Base-by-base conservation (phyloP, 257 asterid genomes). In the Solanum peruvianum region DNA sequence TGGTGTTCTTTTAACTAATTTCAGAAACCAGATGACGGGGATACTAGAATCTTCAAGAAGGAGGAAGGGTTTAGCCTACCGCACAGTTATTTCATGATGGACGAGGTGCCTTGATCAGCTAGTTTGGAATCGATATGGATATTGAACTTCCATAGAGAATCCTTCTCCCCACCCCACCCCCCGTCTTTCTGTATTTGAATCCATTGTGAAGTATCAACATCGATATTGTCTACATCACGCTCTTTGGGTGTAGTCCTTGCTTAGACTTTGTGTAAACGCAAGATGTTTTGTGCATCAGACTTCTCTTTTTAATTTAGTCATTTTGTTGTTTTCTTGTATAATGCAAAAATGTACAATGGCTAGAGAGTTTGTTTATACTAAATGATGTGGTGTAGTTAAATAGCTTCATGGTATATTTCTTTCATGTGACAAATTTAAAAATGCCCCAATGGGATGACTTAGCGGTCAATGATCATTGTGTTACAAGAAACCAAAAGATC, bases 11-110 rank as follows among this genome's bases (percentile, higher is more conserved):
- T 80, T 47, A 83, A 49, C 45, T 86, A 44, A 41, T 90, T 88
- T 86, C 95, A 96, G 99, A 93, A 94, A 89, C 94, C 98, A 56
- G 99, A 96, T 70, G 98, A 94, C 13, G 98, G 94, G 84, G 98
- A 93, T 6, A 44, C 91, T 6, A 98, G 93, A 69, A 86, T 96
- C 72, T 90, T 96, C 84, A 91, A 85, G 60, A 94, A 90, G 33
- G 97, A 96, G 91, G 98, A 94, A 89, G 98, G 92, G 39, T 96
- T 96, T 88, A 91, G 92, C 90, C 87, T 96, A 92, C 99, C 98
- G 10, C 94, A 91, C 84, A 93, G 97, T 88, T 96, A 88, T 88
- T 94, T 96, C 72, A 86, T 20, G 1, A 91, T 89, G 83, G 94
- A 37, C 39, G 39, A 94, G 11, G 95, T 93, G 9, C 86, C 93